Evolutionary conservation across 2,329 filamentous ascomycete species (phyloP).

Genomic region (Fusarium nurragi): DNA sequence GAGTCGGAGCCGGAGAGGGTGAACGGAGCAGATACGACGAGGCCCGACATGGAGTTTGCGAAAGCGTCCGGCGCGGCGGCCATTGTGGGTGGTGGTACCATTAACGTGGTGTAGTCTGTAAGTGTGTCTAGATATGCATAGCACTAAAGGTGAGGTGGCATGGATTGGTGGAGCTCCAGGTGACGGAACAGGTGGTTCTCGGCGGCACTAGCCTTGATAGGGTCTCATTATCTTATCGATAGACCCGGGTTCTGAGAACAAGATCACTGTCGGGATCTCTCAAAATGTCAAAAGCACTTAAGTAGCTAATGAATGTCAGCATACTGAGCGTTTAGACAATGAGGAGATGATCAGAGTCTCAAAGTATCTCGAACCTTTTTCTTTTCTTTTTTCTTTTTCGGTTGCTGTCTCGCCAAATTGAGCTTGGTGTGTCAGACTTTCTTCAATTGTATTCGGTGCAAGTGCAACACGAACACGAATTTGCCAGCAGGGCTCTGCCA

Average conservation of each 20-base stretch:
- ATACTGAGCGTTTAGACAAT: background rate
- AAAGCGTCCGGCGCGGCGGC: conserved; percentile 43
- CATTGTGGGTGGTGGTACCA: conserved; percentile 19
- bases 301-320: background rate
- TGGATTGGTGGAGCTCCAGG: conserved; percentile 28
- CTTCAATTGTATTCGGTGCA: too few relatives aligned
- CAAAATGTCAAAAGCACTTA: background rate
- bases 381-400: too few relatives aligned
- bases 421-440: background rate
- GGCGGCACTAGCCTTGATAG: conserved; percentile 21
- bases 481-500: too few relatives aligned
- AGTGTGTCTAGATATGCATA: conserved; percentile 13
- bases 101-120: conserved; percentile 7
- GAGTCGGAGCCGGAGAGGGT: conserved; percentile 55
- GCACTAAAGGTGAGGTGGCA: conserved; percentile 37
- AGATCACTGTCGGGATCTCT: background rate
- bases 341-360: too few relatives aligned
- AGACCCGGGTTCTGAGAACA: background rate
- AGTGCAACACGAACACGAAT: conserved; percentile 16
- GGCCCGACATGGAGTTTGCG: conserved; percentile 40
- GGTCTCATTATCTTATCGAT: conserved; percentile 29
- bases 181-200: background rate
- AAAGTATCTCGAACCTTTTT: too few relatives aligned
- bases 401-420: too few relatives aligned
- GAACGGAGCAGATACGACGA: conserved; percentile 49